Conservation (phyloP, 495 filamentous ascomycete species). For the Penicillium goetzii region DNA sequence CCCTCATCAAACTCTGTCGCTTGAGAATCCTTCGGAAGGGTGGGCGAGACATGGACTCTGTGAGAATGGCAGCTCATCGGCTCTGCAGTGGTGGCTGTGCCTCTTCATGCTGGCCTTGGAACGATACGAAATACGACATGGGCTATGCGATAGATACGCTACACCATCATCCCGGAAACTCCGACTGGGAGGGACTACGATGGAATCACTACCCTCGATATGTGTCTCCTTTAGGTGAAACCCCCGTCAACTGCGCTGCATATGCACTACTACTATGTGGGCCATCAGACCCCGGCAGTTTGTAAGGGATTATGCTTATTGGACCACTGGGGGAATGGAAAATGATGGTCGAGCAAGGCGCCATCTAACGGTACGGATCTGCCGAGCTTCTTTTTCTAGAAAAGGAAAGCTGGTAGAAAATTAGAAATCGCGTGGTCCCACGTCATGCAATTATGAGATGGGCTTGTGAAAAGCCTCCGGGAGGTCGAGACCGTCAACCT, state of each 20-base stretch:
- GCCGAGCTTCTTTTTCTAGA: slow-evolving; percentile 7
- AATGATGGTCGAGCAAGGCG: not conserved
- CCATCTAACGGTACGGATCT: not conserved
- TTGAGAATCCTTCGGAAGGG: slow-evolving; percentile 3
- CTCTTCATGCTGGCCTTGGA: not conserved
- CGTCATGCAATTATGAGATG: not conserved
- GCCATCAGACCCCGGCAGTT: not conserved
- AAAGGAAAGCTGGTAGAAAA: not conserved
- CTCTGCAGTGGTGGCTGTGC: slow-evolving; percentile 4
- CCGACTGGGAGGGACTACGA: not conserved
- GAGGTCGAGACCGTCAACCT: slow-evolving; percentile 17
- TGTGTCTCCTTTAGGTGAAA: slow-evolving; percentile 6
- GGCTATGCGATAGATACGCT: slow-evolving; percentile 2
- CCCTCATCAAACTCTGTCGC: not conserved
- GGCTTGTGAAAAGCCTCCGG: not conserved
- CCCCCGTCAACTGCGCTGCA: not conserved
- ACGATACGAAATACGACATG: not conserved
- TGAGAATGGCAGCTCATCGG: not conserved
- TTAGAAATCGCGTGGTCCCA: slow-evolving; percentile 4
- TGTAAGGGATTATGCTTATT: not conserved
- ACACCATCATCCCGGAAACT: not conserved
- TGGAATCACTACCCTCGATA: not conserved
- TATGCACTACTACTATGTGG: not conserved
- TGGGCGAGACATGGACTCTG: not conserved
- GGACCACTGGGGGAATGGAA: not conserved